Conservation (phyloP, 1,284 basidiomycete species). For the Bothia castanella region DNA sequence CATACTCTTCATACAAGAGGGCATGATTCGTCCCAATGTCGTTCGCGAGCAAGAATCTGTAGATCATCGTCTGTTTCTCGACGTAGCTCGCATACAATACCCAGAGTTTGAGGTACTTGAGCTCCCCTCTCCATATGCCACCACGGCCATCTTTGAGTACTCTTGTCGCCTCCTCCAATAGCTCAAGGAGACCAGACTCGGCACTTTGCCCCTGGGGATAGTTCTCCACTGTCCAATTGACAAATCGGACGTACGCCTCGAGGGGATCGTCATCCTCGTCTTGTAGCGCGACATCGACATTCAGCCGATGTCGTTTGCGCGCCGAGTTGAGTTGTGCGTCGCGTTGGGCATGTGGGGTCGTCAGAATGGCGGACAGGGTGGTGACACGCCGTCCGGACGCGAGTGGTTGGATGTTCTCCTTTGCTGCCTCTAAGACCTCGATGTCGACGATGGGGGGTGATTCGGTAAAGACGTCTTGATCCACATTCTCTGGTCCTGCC, state of each 20-base stretch:
- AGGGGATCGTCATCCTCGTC: constrained; percentile 55
- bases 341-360: constrained; percentile 70
- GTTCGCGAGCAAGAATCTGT: constrained; percentile 82
- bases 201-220: constrained; percentile 64
- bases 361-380: constrained; percentile 63
- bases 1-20: constrained; percentile 89
- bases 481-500: constrained; percentile 18
- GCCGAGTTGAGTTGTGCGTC: constrained; percentile 62
- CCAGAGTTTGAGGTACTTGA: constrained; percentile 92
- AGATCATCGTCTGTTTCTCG: constrained; percentile 71
- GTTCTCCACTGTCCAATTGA: constrained; percentile 70
- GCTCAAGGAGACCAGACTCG: constrained; percentile 73
- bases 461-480: constrained; percentile 28
- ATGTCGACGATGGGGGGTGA: constrained; percentile 55
- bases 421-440: constrained; percentile 75
- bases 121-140: constrained; percentile 65
- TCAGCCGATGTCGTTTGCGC: constrained; percentile 53
- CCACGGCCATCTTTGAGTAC: constrained; percentile 64
- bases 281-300: constrained; percentile 51
- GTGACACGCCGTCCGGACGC: constrained; percentile 70
- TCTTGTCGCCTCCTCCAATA: constrained; percentile 80
- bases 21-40: constrained; percentile 84
- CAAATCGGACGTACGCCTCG: constrained; percentile 58
- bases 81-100: constrained; percentile 83
- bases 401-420: constrained; percentile 79